These are phyloP conservation scores for Striga asiatica DNA, from an alignment of 257 asterid species.

Conservation along the genomic window DNA sequence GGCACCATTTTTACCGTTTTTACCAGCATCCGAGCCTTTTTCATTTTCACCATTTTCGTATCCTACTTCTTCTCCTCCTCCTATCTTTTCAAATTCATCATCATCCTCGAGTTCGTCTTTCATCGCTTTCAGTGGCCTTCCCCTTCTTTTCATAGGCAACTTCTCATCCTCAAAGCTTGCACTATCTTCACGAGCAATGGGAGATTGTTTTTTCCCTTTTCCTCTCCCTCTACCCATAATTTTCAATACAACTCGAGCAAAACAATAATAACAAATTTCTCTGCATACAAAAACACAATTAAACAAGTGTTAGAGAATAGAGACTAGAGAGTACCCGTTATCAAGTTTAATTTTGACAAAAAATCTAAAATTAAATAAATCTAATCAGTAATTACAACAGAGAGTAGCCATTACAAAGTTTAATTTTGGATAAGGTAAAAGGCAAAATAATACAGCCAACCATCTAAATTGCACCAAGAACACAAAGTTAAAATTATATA, in stretches of 20 bases:
- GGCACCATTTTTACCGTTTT: constrained; percentile 33
- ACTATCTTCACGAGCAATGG: constrained; percentile 31
- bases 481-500: too few species aligned
- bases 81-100: constrained; percentile 38
- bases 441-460: too few species aligned
- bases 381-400: too few species aligned
- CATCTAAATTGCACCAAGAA: too few species aligned
- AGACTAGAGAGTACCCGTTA: too few species aligned
- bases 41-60: constrained; percentile 34
- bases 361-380: too few species aligned
- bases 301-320: too few species aligned
- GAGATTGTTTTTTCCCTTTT: constrained; percentile 55
- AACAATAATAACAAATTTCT: background rate
- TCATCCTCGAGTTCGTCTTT: constrained; percentile 47
- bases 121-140: constrained; percentile 57
- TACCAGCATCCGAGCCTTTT: constrained; percentile 12
- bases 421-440: too few species aligned
- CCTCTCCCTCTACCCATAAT: constrained; percentile 79
- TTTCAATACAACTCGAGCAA: background rate
- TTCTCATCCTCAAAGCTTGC: constrained; percentile 76
- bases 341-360: too few species aligned
- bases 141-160: constrained; percentile 49
- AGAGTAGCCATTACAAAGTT: too few species aligned
- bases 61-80: constrained; percentile 28
- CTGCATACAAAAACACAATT: too few species aligned